Evolutionary conservation across 2,329 filamentous ascomycete genomes (phyloP), one percentile per base, ranked within the genome.

Genomic region (Ophiostoma triangulosporum): DNA sequence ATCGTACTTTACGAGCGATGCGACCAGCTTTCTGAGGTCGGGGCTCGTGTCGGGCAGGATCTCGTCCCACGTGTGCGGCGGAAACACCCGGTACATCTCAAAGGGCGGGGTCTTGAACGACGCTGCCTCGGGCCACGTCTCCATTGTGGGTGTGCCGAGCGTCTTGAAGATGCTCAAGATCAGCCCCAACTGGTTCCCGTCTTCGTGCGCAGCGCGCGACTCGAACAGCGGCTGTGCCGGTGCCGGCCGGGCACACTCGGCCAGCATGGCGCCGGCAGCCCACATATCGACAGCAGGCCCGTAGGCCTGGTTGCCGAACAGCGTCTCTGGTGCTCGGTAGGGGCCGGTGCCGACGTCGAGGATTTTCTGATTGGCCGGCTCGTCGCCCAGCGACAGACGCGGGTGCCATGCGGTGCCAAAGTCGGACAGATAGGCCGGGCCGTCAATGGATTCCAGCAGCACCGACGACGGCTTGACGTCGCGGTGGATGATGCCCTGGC

Each of bases 381-480:
- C 93, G 14, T 78, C 76, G 3, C 70, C 68, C 22, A 72, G 68
- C 5, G 79, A 74, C 55, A 77, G 62, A 11, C 73, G 66, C 3
- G 84, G 78, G 59, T 84, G 81, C 89, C 89, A 96, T 8, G 90
- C 81, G 36, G 93, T 94, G 50, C 93, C 91, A 69, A 98, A 97
- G 66, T 98, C 93, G 33, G 88, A 81, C 2, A 98, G 74, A 60
- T 83, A 86, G 3, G 86, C 87, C 4, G 88, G 85, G 0, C 86
- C 86, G 6, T 76, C 70, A 0, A 76, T 70, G 0, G 83, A 80
- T 40, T 76, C 71, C 46, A 95, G 75, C 8, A 96, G 73, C 33
- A 98, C 76, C 52, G 95, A 95, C 0, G 88, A 89, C 0, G 93
- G 93, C 64, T 98, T 98, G 64, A 98, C 72, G 64, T 98, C 93